These are phyloP conservation scores for Physocladia obscura DNA, from an alignment of 192 early-diverging fungal species.

Conservation along the genomic window DNA sequence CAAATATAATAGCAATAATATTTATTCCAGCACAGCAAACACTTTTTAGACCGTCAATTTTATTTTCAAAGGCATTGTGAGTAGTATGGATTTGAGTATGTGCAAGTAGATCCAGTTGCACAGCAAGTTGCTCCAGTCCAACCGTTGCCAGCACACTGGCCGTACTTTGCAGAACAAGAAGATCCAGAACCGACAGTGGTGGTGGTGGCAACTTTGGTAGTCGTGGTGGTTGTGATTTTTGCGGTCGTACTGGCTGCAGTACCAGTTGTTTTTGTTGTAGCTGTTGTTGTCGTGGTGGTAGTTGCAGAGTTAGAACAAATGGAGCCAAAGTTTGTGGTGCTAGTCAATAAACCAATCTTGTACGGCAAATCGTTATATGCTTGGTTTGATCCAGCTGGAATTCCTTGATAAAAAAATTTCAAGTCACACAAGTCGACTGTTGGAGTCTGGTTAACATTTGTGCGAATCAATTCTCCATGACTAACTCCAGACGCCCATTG, in stretches of 20 bases:
- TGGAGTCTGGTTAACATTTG: slow-evolving; percentile 4
- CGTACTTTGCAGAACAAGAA: neutral
- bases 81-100: neutral
- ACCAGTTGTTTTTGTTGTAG: neutral
- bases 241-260: neutral
- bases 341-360: neutral
- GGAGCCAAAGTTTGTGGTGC: neutral
- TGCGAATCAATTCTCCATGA: slow-evolving; percentile 23
- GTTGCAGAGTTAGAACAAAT: too few species aligned
- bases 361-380: neutral
- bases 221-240: neutral
- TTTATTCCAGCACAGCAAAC: too few species aligned
- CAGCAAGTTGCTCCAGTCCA: neutral
- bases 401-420: slow-evolving; percentile 25
- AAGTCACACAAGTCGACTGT: slow-evolving; percentile 7
- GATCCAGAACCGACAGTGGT: neutral
- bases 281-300: neutral
- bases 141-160: neutral
- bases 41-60: too few species aligned
- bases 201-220: neutral
- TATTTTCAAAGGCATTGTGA: neutral
- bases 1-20: too few species aligned
- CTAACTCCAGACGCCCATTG: slow-evolving; percentile 7
- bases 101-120: neutral
- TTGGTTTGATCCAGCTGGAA: neutral